Conservation (phyloP, 352 stramenopile genomes). For the Pythium insidiosum region DNA sequence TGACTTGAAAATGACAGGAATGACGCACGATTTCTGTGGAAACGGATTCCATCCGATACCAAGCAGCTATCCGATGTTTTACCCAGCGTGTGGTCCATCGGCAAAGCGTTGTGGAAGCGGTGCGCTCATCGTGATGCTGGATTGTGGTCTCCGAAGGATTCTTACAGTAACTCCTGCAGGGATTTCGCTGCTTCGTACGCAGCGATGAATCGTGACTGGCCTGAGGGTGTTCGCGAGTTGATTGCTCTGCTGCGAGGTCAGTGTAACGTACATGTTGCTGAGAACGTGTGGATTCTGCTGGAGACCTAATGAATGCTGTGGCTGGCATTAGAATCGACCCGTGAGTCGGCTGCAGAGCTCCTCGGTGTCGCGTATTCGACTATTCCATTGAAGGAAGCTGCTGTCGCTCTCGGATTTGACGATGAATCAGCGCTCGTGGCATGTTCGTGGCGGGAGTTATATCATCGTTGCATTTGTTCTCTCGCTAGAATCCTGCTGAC, state of each 20-base stretch:
- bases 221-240: constrained; percentile 24
- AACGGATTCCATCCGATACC: constrained; percentile 33
- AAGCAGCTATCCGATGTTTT: constrained; percentile 39
- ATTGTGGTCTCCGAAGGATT: neutral
- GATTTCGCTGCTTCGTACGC: constrained; percentile 37
- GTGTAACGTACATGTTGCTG: no score
- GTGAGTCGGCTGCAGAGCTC: constrained; percentile 35
- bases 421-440: constrained; percentile 28
- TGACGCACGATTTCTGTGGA: constrained; percentile 70
- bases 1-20: constrained; percentile 28
- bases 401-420: constrained; percentile 37
- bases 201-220: constrained; percentile 51
- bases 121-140: constrained; percentile 12
- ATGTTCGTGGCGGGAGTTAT: constrained; percentile 24
- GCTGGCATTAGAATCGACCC: constrained; percentile 32
- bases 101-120: constrained; percentile 59
- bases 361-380: constrained; percentile 57
- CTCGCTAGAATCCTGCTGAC: neutral
- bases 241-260: constrained; percentile 37
- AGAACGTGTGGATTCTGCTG: no score
- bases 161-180: constrained; percentile 10
- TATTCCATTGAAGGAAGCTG: constrained; percentile 35
- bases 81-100: constrained; percentile 44
- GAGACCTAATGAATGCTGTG: no score
- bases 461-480: neutral